A percentile compares a stretch with the other conserved stretches of the same genome.
phyloP scores from a whole-genome alignment of 371 early-diverging fungal genomes.

The Mucor irregularis region DNA sequence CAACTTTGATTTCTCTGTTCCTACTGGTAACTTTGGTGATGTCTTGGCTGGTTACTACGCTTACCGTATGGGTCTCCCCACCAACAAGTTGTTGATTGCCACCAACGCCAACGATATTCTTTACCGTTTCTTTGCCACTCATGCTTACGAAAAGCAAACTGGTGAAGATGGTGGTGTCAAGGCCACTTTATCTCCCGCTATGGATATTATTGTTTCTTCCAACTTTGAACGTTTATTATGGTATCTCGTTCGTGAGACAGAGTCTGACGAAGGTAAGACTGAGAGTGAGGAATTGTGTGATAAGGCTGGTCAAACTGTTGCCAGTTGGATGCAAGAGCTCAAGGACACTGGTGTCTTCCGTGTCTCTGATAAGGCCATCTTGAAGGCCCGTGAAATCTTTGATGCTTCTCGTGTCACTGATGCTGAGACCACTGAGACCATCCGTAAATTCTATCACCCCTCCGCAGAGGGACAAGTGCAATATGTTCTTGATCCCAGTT shows the following conservation, averaged over 20 bases:
- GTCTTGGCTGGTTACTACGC: conserved; percentile 95
- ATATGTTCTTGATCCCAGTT: conserved; percentile 91
- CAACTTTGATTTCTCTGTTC: conserved; percentile 83
- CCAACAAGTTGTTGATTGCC: conserved; percentile 79
- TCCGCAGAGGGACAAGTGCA: conserved; percentile 42
- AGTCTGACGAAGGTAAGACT: conserved; percentile 28
- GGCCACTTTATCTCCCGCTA: conserved; percentile 92
- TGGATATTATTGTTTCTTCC: conserved; percentile 95
- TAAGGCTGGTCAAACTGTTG: conserved; percentile 62
- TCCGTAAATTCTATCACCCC: conserved; percentile 67
- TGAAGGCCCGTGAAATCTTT: conserved; percentile 73
- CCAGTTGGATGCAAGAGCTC: conserved; percentile 82
- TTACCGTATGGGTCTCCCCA: conserved; percentile 89
- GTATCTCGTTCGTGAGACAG: conserved; percentile 77
- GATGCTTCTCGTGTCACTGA: conserved; percentile 79
- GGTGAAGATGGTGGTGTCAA: conserved; percentile 64
- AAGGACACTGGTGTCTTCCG: conserved; percentile 78
- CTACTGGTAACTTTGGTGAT: conserved; percentile 99
- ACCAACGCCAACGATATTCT: conserved; percentile 97
- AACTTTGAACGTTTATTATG: conserved; percentile 97
- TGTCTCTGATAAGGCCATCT: conserved; percentile 63
- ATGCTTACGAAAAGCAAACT: conserved; percentile 76
- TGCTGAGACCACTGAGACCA: conserved; percentile 71
- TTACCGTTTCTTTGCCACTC: conserved; percentile 89
- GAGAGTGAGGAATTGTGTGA: conserved; percentile 43